Conservation (phyloP, 202 grass and related monocot genomes). For the Carex sylvatica region DNA sequence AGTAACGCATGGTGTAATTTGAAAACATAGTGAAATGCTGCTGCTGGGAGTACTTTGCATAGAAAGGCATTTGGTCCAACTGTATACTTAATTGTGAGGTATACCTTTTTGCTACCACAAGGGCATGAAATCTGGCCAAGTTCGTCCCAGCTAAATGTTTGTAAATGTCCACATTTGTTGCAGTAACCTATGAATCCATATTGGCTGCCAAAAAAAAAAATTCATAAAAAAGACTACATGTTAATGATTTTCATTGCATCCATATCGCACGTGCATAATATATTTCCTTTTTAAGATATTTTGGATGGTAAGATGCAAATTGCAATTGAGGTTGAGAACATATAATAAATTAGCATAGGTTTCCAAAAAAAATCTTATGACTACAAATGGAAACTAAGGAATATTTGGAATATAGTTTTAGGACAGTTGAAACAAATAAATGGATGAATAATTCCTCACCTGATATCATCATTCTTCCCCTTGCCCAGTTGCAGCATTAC, state of each 20-base stretch:
- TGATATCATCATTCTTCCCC: conserved; percentile 62
- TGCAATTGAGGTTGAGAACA: conserved; percentile 7
- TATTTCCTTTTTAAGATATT: background rate
- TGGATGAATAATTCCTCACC: conserved; percentile 31
- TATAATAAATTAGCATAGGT: background rate
- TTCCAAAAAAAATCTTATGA: conserved; percentile 9
- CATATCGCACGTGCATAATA: background rate
- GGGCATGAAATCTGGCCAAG: conserved; percentile 71
- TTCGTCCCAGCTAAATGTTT: conserved; percentile 78
- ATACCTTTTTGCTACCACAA: conserved; percentile 65
- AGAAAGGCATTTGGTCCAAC: background rate
- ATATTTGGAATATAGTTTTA: background rate
- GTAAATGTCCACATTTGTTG: conserved; percentile 69
- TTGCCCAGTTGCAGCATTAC: conserved; percentile 57
- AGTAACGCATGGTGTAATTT: background rate
- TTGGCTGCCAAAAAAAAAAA: conserved; percentile 41
- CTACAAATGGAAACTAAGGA: background rate
- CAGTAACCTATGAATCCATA: conserved; percentile 90
- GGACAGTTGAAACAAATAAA: background rate
- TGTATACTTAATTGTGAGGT: conserved; percentile 15
- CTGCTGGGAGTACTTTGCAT: background rate
- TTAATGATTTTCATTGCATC: background rate
- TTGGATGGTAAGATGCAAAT: background rate
- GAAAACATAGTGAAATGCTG: background rate
- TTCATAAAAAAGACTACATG: background rate